Base-by-base conservation (phyloP, 1,139 yeast genomes). In the Pichia sp. region DNA sequence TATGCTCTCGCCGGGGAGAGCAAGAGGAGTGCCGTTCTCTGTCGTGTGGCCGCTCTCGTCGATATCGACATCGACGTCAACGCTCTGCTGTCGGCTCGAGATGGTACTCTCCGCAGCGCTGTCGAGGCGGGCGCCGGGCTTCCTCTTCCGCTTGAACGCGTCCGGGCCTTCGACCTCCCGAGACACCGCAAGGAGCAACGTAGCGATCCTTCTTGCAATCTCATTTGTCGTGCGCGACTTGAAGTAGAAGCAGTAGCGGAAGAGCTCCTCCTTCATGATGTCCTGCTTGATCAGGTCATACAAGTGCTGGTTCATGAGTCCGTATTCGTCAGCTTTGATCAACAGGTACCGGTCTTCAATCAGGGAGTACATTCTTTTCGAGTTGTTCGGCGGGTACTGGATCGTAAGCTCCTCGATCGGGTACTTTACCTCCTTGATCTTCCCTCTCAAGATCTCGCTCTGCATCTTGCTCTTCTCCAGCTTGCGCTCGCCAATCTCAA, bases 331-430 rank as follows among this genome's bases (percentile, higher is more conserved):
- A 46, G 90, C 87, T 61, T 86, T 83, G 41, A 81, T 74, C 54
- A 95, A 71, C 52, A 93, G 74, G 67, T 87, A 93, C 54, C 96
- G 79, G 67, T 93, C 99, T 68, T 93, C 99, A 1, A 82, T 77
- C 53, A 87, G 87, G 5, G 95, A 85, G 67, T 90, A 93, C 6
- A 89, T 80, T 63, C 95, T 75, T 64, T 90, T 87, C 41, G 97
- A 90, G 67, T 90, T 90, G 65, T 90, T 90, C n/a, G 96, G 95
- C 0, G 97, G 97, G 63, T 90, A 90, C 55, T 81, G 86, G 44
- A 93, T 84, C 29, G 74, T 76, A 69, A 93, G 72, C 55, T 90
- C 90, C 58, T 87, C 86, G 51, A 90, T 70, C 1, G 98, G 97
- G 52, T 85, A 85, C 13, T 75, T 75, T 54, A 81, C 77, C 55